Conservation (phyloP, 805 yeast species). For the Helenozyma rhizophorensis region DNA sequence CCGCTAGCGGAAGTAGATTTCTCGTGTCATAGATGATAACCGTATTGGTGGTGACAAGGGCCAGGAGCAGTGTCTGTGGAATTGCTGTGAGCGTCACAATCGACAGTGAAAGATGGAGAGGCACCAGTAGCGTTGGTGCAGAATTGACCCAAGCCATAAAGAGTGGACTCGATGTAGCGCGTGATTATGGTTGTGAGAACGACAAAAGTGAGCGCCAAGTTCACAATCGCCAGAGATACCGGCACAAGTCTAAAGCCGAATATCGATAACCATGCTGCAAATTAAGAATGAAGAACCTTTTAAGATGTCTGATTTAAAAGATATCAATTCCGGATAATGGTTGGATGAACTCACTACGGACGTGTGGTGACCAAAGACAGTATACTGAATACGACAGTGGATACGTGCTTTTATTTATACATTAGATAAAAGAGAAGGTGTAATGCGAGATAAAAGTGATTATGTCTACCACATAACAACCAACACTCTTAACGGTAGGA, state of each 20-base stretch:
- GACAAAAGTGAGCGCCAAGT: no score
- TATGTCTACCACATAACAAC: slow-evolving; percentile 2
- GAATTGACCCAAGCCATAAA: slow-evolving; percentile 36
- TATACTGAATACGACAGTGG: slow-evolving; percentile 1
- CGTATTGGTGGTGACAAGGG: slow-evolving; percentile 6
- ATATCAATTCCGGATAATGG: no score
- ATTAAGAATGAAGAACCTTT: no score
- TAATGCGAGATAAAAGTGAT: slow-evolving; percentile 8
- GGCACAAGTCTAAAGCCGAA: no score
- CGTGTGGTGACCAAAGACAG: no score
- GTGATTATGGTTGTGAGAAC: no score
- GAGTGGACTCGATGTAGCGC: no score
- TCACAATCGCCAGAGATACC: no score
- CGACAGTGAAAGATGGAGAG: slow-evolving; percentile 16
- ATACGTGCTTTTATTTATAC: slow-evolving; percentile 16
- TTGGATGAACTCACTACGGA: no score
- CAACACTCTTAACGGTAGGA: slow-evolving; percentile 86
- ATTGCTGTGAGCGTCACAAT: slow-evolving; percentile 6
- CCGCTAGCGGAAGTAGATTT: slow-evolving; percentile 13
- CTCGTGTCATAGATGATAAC: slow-evolving; percentile 7
- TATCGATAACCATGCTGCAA: no score
- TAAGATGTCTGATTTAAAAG: no score
- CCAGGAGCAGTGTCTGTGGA: slow-evolving; percentile 15
- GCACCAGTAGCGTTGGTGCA: slow-evolving; percentile 25
- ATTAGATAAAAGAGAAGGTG: slow-evolving; percentile 17